Evolutionary conservation across 1,284 basidiomycete species (phyloP), one percentile per base, ranked within the genome.

Genomic region (Boletus sp.): DNA sequence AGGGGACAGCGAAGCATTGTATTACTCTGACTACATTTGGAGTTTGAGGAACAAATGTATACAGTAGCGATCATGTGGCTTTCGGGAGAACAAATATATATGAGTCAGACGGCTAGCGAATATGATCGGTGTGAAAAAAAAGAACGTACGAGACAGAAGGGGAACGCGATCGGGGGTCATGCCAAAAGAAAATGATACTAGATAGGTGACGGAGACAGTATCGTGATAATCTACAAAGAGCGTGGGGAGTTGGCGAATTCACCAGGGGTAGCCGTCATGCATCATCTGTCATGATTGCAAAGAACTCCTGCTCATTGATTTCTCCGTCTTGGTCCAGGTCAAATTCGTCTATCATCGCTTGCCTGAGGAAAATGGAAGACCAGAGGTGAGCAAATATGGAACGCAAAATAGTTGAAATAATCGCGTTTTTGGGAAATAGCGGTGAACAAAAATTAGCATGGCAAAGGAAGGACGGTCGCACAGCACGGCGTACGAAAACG

Each of bases 271-370:
- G 50, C 27, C 47, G 30, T 55, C 65, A 90, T 74, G 87, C 82
- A 63, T 97, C 95, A 78, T 98, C 95, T 55, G 94, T 93, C 96
- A 98, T 97, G 76, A 98, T 98, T 51, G 93, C 91, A 67, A 94
- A 88, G 77, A 97, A 96, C 80, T 97, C 94, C 74, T 92, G 87
- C 74, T 95, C 92, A 74, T 90, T 95, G 74, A 99, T 99, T 79
- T 97, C 96, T 27, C 96, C 95, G 70, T 99, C 97, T 76, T 97
- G 92, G 79, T 99, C 97, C 40, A 99, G 86, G 77, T 99, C 97
- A 72, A 99, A 99, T 79, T 99, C 97, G 72, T 99, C 97, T 71
- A 99, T 99, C 97, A 99, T 99, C 25, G 97, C 97, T 88, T 98
- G 94, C 67, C 96, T 98, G 71, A 50, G 60, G 53, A 56, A 60